Conservation (phyloP, 352 stramenopile species). For the Phytophthora ohioensis region DNA sequence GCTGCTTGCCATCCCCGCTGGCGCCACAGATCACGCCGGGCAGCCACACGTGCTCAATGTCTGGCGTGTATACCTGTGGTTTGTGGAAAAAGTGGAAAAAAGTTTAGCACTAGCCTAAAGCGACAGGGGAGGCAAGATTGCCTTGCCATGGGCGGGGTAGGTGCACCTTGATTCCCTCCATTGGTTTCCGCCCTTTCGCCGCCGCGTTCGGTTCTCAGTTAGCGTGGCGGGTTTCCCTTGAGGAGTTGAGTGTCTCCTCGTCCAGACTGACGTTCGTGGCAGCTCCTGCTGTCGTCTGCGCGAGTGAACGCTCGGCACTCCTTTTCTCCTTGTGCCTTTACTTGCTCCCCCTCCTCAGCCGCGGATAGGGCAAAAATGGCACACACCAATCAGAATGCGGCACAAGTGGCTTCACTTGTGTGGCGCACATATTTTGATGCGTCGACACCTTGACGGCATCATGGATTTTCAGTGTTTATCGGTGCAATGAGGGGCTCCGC, state of each 20-base stretch:
- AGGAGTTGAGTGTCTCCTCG: constrained; percentile 1
- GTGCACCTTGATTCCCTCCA: constrained; percentile 72
- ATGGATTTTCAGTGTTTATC: constrained; percentile 30
- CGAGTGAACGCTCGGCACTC: constrained; percentile 28
- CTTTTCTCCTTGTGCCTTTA: constrained; percentile 23
- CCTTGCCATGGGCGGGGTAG: constrained; percentile 2
- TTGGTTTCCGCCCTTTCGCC: constrained; percentile 25
- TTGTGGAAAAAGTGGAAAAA: constrained; percentile 8
- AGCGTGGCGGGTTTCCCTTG: background rate
- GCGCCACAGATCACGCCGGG: constrained; percentile 74
- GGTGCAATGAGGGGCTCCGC: background rate
- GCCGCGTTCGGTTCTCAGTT: constrained; percentile 10
- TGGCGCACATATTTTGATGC: constrained; percentile 23
- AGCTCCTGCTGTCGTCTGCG: constrained; percentile 33
- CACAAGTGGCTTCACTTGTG: constrained; percentile 38
- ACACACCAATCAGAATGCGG: constrained; percentile 24
- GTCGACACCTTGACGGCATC: constrained; percentile 4
- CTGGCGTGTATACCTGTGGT: constrained; percentile 73
- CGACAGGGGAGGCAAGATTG: constrained; percentile 16
- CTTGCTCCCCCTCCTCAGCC: constrained; percentile 27
- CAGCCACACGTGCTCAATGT: constrained; percentile 83
- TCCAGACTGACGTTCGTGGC: constrained; percentile 12
- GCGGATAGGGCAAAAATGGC: constrained; percentile 20
- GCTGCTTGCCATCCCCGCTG: constrained; percentile 46
- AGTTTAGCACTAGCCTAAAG: constrained; percentile 38